Evolutionary conservation across 1,284 basidiomycete genomes (phyloP), one percentile per base, ranked within the genome.

Genomic region (Exobasidium cylindrosporum): DNA sequence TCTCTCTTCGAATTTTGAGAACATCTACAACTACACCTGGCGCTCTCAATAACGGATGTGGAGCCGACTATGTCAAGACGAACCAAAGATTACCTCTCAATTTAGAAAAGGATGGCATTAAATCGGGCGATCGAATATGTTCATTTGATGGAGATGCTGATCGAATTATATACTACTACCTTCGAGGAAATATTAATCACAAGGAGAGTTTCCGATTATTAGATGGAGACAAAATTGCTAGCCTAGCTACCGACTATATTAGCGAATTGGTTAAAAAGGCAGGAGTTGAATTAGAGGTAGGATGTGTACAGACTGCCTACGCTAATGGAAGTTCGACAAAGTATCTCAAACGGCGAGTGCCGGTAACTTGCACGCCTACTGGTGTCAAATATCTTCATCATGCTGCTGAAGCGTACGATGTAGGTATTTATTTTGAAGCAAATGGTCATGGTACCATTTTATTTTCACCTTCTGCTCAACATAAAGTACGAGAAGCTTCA

Each of bases 331-430:
- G 87, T 68, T 97, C 95, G 0, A 98, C 96, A 11, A 91, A 90
- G 78, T 98, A 79, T 56, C 68, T 79, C 43, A 60, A 72, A 14
- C 64, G 92, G 90, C 87, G 90, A 57, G 85, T 97, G 24, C 94
- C 96, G 32, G 92, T 98, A 23, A 89, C 89, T 72, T 99, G 96
- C 81, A 94, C 96, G 1, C 85, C 93, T 4, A 99, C 96, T 6
- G 96, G 96, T 44, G 96, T 99, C 65, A 99, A 99, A 82, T 90
- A 98, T 80, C 86, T 98, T 54, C 96, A 99, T 79, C 95, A 97
- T 80, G 96, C 94, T 5, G 96, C 96, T 5, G 91, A 95, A 75
- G 86, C 88, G 69, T 98, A 89, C 81, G 88, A 93, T 77, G 86
- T 98, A 67, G 96, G 96, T 29, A 92, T 98, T 52, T 99, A 99